phyloP scores from a whole-genome alignment of 768 basidiomycete genomes.

The Xerocomus potaroensis region DNA sequence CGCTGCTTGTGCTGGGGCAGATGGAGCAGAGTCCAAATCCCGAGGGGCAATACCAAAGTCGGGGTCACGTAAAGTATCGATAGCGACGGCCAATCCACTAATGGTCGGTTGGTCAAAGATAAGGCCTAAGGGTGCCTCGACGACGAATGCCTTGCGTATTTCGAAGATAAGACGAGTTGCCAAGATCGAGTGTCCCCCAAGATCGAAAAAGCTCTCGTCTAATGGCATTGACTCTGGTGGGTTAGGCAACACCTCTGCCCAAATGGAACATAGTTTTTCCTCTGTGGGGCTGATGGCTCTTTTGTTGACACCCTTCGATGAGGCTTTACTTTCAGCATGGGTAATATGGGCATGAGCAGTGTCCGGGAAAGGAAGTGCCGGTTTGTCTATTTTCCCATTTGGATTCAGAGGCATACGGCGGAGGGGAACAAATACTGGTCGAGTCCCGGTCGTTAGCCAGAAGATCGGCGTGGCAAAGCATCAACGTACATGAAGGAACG shows the following conservation, averaged over 20 bases:
- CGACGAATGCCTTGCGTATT: constrained; percentile 86
- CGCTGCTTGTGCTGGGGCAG: constrained; percentile 6
- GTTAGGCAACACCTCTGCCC: constrained; percentile 76
- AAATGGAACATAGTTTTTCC: constrained; percentile 77
- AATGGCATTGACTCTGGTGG: constrained; percentile 73
- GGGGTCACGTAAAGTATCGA: constrained; percentile 70
- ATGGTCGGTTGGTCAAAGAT: constrained; percentile 92
- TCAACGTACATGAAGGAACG: constrained; percentile 74
- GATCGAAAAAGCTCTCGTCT: constrained; percentile 96
- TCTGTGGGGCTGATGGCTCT: constrained; percentile 63
- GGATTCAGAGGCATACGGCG: constrained; percentile 96
- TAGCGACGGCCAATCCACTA: constrained; percentile 63
- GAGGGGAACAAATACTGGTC: constrained; percentile 87
- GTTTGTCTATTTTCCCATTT: constrained; percentile 99
- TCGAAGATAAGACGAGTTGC: constrained; percentile 97
- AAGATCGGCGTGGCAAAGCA: background rate
- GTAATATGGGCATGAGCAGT: constrained; percentile 60
- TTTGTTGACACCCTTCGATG: constrained; percentile 26
- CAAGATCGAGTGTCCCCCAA: constrained; percentile 97
- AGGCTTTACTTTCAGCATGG: constrained; percentile 37
- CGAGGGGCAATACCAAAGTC: constrained; percentile 70
- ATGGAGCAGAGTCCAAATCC: constrained; percentile 17
- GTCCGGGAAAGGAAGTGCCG: constrained; percentile 96
- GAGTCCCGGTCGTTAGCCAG: constrained; percentile 1
- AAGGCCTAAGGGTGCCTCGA: constrained; percentile 86